Conservation (phyloP, 164 flowering plant genomes). For the grape (Vitis vinifera) region ASM3070453v1 NC_081805.1:24819501-24820000, state of each 20-base stretch:
- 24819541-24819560: conserved; percentile 36
- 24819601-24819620: neutral
- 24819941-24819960: neutral
- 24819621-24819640: neutral
- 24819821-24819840: conserved; percentile 16
- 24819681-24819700: neutral
- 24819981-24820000: conserved; percentile 13
- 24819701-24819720: conserved; percentile 29
- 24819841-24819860: conserved; percentile 33
- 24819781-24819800: neutral
- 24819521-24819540: conserved; percentile 36
- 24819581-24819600: neutral
- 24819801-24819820: neutral
- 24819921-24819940: neutral
- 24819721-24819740: conserved; percentile 22
- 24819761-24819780: conserved; percentile 1
- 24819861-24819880: conserved; percentile 18
- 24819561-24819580: conserved; percentile 26
- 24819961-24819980: conserved; percentile 9
- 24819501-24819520: conserved; percentile 28
- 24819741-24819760: conserved; percentile 13
- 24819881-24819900: conserved; percentile 1
- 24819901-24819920: neutral
- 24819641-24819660: no score
- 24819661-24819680: neutral